Conservation (phyloP, 768 basidiomycete genomes). For the Russula abietina region DNA sequence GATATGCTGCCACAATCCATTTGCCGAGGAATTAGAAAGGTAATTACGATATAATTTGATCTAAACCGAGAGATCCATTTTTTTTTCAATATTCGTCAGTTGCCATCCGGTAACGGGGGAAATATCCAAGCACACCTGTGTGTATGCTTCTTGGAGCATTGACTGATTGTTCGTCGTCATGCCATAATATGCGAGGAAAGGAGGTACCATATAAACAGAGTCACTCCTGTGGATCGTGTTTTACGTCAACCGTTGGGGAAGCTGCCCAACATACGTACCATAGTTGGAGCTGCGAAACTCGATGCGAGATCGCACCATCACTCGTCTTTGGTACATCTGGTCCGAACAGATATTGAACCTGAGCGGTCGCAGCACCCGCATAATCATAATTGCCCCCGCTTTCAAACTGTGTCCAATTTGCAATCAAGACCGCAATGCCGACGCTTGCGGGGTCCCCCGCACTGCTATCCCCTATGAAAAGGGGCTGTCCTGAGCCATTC, state of each 20-base stretch:
- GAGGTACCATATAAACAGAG: conserved; percentile 80
- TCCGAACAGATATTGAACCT: conserved; percentile 56
- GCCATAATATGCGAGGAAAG: conserved; percentile 84
- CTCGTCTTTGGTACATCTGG: conserved; percentile 49
- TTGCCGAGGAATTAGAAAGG: conserved; percentile 45
- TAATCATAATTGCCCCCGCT: conserved; percentile 39
- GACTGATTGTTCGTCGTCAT: conserved; percentile 50
- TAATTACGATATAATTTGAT: conserved; percentile 64
- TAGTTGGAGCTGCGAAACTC: conserved; percentile 59
- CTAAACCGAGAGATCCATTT: conserved; percentile 9
- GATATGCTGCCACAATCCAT: conserved; percentile 74
- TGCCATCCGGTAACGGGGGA: background rate
- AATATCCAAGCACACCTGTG: conserved; percentile 37
- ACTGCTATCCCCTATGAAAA: conserved; percentile 52
- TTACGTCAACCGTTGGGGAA: background rate
- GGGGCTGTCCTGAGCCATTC: conserved; percentile 44
- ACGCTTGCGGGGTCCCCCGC: conserved; percentile 74
- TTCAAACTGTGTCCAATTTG: conserved; percentile 45
- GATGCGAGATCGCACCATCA: conserved; percentile 82
- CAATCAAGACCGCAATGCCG: conserved; percentile 62
- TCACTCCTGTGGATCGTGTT: conserved; percentile 49
- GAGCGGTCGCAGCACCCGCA: conserved; percentile 54
- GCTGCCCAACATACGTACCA: conserved; percentile 42
- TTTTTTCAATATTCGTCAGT: background rate
- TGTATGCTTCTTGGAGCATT: conserved; percentile 58